Conservation (phyloP, 345 rosid genomes). For the Raphanus sativus region DNA sequence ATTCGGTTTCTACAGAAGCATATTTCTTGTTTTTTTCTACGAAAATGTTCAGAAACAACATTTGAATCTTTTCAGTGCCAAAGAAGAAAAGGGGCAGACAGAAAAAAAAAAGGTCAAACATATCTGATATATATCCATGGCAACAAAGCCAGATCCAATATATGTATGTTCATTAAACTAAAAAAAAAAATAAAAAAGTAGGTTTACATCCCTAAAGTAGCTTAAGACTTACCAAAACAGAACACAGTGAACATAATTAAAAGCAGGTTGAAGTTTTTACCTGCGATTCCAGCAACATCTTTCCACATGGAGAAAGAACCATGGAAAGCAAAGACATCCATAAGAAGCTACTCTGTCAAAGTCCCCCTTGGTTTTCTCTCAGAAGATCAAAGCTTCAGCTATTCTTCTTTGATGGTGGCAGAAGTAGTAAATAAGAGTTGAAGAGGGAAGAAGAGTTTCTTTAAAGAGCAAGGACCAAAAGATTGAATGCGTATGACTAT, state of each 20-base stretch:
- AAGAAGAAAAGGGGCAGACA: not conserved
- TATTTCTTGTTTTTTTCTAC: not conserved
- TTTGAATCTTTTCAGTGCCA: not conserved
- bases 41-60: not conserved
- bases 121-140: constrained; percentile 22
- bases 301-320: constrained; percentile 37
- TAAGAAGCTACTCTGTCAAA: constrained; percentile 34
- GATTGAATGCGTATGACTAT: constrained; percentile 24
- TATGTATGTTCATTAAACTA: not conserved
- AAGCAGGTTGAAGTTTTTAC: constrained; percentile 21
- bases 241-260: not conserved
- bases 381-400: not conserved
- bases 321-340: constrained; percentile 41
- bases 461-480: constrained; percentile 8
- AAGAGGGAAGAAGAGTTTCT: not conserved
- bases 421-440: not conserved
- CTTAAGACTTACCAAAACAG: not conserved
- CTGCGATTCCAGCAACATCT: constrained; percentile 77
- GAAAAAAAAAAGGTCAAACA: not conserved
- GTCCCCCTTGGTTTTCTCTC: not conserved
- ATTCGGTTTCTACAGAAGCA: not conserved
- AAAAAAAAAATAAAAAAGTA: not conserved
- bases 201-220: not conserved
- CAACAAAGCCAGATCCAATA: constrained; percentile 13
- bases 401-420: constrained; percentile 9